Conservation (phyloP, 192 early-diverging fungal genomes). For the Paraglomus brasilianum region DNA sequence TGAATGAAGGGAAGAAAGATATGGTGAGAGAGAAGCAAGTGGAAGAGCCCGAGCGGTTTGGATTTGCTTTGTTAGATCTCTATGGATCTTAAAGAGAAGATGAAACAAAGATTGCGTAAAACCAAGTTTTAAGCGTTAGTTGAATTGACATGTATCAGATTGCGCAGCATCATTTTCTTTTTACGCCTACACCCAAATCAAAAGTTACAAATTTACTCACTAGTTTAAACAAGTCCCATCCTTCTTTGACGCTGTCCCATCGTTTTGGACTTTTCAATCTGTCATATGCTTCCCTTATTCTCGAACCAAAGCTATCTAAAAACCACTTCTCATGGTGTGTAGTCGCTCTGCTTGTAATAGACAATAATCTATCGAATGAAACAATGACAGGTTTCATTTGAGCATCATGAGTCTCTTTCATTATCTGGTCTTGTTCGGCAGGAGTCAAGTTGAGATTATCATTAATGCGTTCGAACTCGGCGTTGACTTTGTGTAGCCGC, state of each 20-base stretch:
- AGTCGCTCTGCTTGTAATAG: constrained; percentile 38
- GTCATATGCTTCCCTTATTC: constrained; percentile 55
- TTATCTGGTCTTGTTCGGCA: constrained; percentile 44
- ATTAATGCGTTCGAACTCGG: constrained; percentile 56
- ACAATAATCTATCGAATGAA: constrained; percentile 54
- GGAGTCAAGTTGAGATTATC: constrained; percentile 38
- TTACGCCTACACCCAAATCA: constrained; percentile 35
- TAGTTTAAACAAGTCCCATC: constrained; percentile 59
- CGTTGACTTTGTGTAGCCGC: constrained; percentile 53
- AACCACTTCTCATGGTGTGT: constrained; percentile 76
- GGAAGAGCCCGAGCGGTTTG: constrained; percentile 55
- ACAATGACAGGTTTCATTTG: constrained; percentile 59
- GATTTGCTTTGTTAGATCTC: constrained; percentile 55
- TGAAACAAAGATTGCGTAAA: constrained; percentile 24
- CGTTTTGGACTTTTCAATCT: constrained; percentile 45
- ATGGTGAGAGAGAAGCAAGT: constrained; percentile 59
- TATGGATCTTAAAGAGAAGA: constrained; percentile 46
- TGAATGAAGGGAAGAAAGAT: constrained; percentile 45
- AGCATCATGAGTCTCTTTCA: constrained; percentile 51
- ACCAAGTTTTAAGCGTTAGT: no score
- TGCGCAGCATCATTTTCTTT: constrained; percentile 21
- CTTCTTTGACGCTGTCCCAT: constrained; percentile 45
- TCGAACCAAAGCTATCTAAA: constrained; percentile 47
- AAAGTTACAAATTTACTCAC: constrained; percentile 36
- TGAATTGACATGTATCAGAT: no score